Conservation (phyloP, 176 grass and related monocot genomes). For the Hyparrhenia diplandra region DNA sequence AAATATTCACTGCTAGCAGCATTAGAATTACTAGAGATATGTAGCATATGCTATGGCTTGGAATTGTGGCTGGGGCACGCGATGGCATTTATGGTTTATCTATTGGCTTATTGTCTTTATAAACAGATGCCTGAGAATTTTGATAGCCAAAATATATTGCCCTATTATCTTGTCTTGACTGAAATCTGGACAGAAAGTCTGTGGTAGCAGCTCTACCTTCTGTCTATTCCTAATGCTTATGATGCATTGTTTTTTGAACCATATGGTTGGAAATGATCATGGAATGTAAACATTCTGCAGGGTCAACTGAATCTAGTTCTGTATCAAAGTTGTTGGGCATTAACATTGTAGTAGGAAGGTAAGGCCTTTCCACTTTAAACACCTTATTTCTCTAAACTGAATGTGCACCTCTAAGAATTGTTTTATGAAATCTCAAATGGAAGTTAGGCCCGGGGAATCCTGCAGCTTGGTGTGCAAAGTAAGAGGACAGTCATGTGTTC, state of each 20-base stretch:
- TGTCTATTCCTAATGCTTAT: neutral
- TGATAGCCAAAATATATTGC: neutral
- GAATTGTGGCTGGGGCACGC: neutral
- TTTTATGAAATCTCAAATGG: constrained; percentile 23
- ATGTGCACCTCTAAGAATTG: neutral
- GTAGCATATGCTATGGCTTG: neutral
- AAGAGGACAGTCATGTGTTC: constrained; percentile 82
- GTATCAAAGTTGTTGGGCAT: constrained; percentile 68
- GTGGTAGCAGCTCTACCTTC: neutral
- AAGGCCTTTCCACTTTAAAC: constrained; percentile 19
- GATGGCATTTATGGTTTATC: neutral
- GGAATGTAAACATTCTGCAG: constrained; percentile 37
- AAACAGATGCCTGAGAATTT: neutral
- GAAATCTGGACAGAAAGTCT: neutral
- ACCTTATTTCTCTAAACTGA: constrained; percentile 10
- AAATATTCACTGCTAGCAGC: neutral
- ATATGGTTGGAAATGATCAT: constrained; percentile 22
- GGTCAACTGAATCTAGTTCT: constrained; percentile 46
- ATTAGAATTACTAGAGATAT: neutral
- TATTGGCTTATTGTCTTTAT: neutral
- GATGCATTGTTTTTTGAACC: constrained; percentile 5
- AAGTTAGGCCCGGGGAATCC: constrained; percentile 69
- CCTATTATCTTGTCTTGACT: neutral
- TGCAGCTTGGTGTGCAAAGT: constrained; percentile 66
- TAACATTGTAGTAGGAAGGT: constrained; percentile 80